Percentiles rank a stretch among this genome's conserved stretches.
phyloP scores from a whole-genome alignment of 306 rosid genomes.

The Casuarina equisetifolia region DNA sequence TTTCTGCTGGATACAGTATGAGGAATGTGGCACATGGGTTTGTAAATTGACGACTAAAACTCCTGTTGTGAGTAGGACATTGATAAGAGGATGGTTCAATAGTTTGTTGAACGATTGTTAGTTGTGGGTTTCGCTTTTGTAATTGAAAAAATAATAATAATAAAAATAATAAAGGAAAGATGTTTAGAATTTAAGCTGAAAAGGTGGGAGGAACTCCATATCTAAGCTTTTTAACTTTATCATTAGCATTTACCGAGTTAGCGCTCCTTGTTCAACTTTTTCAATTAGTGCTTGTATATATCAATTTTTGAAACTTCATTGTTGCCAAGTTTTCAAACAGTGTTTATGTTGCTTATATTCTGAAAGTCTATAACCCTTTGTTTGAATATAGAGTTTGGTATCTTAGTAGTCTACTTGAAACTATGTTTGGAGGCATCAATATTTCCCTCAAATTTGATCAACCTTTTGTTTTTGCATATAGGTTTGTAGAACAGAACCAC shows the following conservation, averaged over 20 bases:
- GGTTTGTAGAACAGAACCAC: slow-evolving; percentile 38
- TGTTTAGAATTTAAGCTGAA: neutral
- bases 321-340: neutral
- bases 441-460: neutral
- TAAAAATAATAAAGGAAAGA: neutral
- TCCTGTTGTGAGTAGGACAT: too few species aligned
- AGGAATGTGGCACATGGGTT: neutral
- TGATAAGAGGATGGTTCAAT: neutral
- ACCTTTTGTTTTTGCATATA: slow-evolving; percentile 15
- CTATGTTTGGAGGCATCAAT: too few species aligned
- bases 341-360: too few species aligned
- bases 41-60: neutral
- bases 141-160: too few species aligned
- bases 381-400: too few species aligned
- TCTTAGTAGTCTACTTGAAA: too few species aligned
- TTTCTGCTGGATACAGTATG: neutral
- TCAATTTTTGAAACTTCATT: neutral
- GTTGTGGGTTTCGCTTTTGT: too few species aligned
- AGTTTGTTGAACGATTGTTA: neutral
- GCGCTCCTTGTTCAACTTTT: too few species aligned
- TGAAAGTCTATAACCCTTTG: too few species aligned
- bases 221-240: neutral
- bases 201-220: neutral
- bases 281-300: neutral
- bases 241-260: neutral